phyloP scores from a whole-genome alignment of 768 basidiomycete genomes.

The Rhizopogon roseolus region DNA sequence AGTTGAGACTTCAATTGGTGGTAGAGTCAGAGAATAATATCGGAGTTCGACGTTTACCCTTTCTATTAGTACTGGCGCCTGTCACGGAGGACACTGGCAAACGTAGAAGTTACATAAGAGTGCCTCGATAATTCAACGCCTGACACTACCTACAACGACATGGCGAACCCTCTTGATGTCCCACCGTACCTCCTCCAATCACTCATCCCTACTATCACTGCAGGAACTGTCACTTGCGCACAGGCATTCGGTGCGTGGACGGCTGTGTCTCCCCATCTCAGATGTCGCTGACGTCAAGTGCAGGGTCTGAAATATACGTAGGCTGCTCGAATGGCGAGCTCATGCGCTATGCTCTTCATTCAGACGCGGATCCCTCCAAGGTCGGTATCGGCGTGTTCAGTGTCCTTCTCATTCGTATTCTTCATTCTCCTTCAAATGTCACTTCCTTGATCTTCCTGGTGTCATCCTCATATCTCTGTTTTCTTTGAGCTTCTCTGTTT shows the following conservation, averaged over 20 bases:
- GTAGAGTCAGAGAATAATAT: no score
- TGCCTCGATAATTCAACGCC: no score
- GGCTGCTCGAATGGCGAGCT: constrained; percentile 85
- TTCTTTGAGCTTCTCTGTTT: background rate
- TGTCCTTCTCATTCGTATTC: background rate
- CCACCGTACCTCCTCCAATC: constrained; percentile 59
- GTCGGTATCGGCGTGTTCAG: constrained; percentile 25
- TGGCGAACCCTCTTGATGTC: constrained; percentile 38
- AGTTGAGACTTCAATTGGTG: no score
- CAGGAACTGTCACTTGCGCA: constrained; percentile 32
- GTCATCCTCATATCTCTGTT: background rate
- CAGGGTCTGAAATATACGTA: constrained; percentile 82
- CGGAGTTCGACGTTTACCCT: no score
- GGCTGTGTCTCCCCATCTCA: background rate
- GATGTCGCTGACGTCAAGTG: background rate
- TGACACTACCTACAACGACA: constrained; percentile 18
- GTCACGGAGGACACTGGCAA: no score
- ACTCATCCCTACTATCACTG: constrained; percentile 35
- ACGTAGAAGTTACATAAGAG: no score
- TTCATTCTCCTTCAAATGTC: no score
- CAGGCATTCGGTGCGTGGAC: constrained; percentile 50
- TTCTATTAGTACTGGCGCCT: no score
- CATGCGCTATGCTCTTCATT: constrained; percentile 70
- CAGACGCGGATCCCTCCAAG: constrained; percentile 41
- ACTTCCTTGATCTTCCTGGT: background rate